A percentile compares a stretch with the other conserved stretches of the same genome.
These are phyloP conservation scores for Murraya paniculata DNA, from an alignment of 345 rosid species.

Conservation along the genomic window DNA sequence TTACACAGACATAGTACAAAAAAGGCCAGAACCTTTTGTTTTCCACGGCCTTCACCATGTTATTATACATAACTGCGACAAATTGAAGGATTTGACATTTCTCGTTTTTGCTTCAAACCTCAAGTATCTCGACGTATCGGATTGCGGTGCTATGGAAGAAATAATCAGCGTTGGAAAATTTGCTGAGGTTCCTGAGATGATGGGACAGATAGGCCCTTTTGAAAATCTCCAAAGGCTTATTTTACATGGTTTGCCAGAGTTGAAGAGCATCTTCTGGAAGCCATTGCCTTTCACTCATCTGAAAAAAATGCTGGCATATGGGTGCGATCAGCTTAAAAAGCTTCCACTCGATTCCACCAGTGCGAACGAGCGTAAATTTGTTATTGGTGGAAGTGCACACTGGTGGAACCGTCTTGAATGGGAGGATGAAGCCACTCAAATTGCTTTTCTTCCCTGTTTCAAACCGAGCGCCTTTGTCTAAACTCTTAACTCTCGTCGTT, in stretches of 20 bases:
- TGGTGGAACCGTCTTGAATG: too few species aligned
- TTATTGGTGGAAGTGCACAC: fast-evolving
- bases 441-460: too few species aligned
- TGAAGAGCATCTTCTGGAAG: constrained; percentile 8
- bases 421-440: too few species aligned
- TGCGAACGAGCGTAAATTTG: too few species aligned
- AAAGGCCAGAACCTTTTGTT: background rate
- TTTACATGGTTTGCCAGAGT: background rate
- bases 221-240: background rate
- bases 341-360: too few species aligned
- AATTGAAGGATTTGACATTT: background rate
- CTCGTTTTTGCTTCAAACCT: background rate
- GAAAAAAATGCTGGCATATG: background rate
- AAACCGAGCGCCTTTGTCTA: too few species aligned
- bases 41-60: background rate
- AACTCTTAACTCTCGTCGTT: too few species aligned
- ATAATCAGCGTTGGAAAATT: too few species aligned
- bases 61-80: background rate
- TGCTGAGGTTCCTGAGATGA: too few species aligned
- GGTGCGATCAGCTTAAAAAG: background rate
- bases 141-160: background rate
- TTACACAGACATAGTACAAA: background rate
- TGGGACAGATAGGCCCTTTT: background rate
- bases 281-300: constrained; percentile 1
- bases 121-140: too few species aligned